Evolutionary conservation across 1,284 basidiomycete species (phyloP).

Genomic region (Pseudozyma hubeiensis): DNA sequence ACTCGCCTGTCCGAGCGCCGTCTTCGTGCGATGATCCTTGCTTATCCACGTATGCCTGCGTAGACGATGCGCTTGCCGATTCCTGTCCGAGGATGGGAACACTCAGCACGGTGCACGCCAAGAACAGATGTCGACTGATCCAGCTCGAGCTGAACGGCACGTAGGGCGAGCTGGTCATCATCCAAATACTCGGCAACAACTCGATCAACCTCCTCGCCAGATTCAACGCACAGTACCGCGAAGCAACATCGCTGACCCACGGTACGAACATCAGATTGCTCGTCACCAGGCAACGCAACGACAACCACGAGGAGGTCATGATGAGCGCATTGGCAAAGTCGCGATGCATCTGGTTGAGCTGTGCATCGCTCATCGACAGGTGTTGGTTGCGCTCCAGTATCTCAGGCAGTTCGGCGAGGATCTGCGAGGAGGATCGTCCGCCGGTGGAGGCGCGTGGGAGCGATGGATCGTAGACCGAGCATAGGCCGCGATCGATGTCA

Average conservation of each 20-base stretch:
- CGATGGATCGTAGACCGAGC: conserved; percentile 19
- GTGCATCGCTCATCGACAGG: conserved; percentile 2
- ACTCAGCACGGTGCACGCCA: conserved; percentile 32
- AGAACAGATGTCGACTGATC: conserved; percentile 34
- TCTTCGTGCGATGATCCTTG: background rate
- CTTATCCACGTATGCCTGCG: background rate
- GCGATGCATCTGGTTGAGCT: conserved; percentile 19
- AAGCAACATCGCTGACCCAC: conserved; percentile 15
- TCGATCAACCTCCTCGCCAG: conserved; percentile 32
- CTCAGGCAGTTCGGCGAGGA: conserved; percentile 22
- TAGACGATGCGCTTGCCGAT: background rate
- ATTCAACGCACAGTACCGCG: conserved; percentile 27
- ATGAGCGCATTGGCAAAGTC: conserved; percentile 37
- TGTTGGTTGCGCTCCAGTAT: conserved; percentile 14
- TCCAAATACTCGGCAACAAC: conserved; percentile 34
- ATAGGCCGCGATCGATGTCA: conserved; percentile 27
- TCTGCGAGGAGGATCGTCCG: conserved; percentile 7
- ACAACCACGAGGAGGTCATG: conserved; percentile 23
- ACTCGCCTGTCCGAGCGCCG: background rate
- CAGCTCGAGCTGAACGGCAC: conserved; percentile 32
- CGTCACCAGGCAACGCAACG: conserved; percentile 16
- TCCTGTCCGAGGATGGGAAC: conserved; percentile 31
- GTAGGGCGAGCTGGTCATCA: conserved; percentile 21
- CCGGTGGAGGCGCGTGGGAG: background rate
- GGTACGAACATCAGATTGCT: conserved; percentile 41